These are phyloP conservation scores for Aspergillus coremiiformis DNA, from an alignment of 495 filamentous ascomycete genomes.

Conservation along the genomic window DNA sequence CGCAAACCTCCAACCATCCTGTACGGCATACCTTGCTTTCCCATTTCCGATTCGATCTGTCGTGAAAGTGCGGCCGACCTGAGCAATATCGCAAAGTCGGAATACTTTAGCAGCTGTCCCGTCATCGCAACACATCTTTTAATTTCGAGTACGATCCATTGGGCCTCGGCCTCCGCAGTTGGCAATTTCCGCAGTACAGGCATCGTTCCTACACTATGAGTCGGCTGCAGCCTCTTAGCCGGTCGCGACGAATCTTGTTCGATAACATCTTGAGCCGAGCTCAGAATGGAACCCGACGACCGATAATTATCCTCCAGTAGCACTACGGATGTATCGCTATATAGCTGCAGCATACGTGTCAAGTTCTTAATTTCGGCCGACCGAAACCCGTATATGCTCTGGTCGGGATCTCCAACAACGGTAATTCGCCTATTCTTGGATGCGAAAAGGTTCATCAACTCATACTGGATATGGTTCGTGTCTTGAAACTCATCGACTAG, in stretches of 20 bases:
- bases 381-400: constrained; percentile 98
- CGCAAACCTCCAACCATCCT: constrained; percentile 87
- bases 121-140: constrained; percentile 62
- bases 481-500: constrained; percentile 98
- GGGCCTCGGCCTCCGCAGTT: constrained; percentile 64
- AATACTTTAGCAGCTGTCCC: constrained; percentile 60
- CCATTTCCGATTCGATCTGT: constrained; percentile 75
- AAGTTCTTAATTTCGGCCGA: constrained; percentile 93
- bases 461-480: constrained; percentile 91
- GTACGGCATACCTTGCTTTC: constrained; percentile 82
- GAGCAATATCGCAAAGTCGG: constrained; percentile 81
- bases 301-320: constrained; percentile 95
- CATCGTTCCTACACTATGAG: constrained; percentile 71
- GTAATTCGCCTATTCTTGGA: constrained; percentile 66
- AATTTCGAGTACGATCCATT: constrained; percentile 87
- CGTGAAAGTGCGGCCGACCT: constrained; percentile 78
- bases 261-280: constrained; percentile 76
- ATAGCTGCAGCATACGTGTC: constrained; percentile 65
- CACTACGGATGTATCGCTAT: constrained; percentile 69
- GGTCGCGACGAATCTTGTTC: constrained; percentile 81
- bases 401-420: constrained; percentile 94
- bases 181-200: constrained; percentile 79
- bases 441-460: constrained; percentile 87
- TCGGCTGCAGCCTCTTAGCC: constrained; percentile 68
- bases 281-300: constrained; percentile 83